Base-by-base conservation (phyloP, 2,329 filamentous ascomycete genomes). In the Phialocephala sp. region DNA sequence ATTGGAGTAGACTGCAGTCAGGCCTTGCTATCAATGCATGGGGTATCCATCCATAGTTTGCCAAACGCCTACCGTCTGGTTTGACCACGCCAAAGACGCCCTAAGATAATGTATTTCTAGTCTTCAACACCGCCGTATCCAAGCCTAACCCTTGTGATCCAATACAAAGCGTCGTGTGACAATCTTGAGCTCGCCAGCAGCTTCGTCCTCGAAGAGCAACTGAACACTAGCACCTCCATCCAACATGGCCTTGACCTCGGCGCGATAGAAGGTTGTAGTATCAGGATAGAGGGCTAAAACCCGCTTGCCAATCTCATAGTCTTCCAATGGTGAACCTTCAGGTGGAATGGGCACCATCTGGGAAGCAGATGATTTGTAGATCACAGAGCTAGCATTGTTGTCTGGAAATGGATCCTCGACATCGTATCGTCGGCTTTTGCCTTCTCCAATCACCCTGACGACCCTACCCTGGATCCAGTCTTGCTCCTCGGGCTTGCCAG, bases 251-350 rank as follows among this genome's bases (percentile, higher is more conserved):
- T 92, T 90, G 9, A 94, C 91, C 71, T 93, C 91, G 1, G 92
- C 92, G 75, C 91, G 89, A 77, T 95, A 95, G 73, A 95, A 94
- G 0, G 91, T 94, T 0, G 92, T 94, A 0, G 92, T 94, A 72
- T 93, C 89, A 0, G 92, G 92, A 74, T 95, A 95, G 65, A 93
- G 81, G 0, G 92, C 92, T 64, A 94, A 81, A 9, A 94, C 91
- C 55, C 88, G 86, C 75, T 90, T 91, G 54, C 91, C 90, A 45
- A 85, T 79, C 8, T 82, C 73, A 70, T 85, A 87, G 41, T 90
- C 86, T 65, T 90, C 85, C 47, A 90, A 83, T 4, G 84, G 79
- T 18, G 90, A 80, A 2, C 78, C 87, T 69, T 76, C 81, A 75
- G 85, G 83, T 1, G 91, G 89, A 64, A 95, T 93, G 1, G 89